A percentile compares a stretch with the other conserved stretches of the same genome.
phyloP scores from a whole-genome alignment of 257 asterid species.

The Capsicum chinense region DNA sequence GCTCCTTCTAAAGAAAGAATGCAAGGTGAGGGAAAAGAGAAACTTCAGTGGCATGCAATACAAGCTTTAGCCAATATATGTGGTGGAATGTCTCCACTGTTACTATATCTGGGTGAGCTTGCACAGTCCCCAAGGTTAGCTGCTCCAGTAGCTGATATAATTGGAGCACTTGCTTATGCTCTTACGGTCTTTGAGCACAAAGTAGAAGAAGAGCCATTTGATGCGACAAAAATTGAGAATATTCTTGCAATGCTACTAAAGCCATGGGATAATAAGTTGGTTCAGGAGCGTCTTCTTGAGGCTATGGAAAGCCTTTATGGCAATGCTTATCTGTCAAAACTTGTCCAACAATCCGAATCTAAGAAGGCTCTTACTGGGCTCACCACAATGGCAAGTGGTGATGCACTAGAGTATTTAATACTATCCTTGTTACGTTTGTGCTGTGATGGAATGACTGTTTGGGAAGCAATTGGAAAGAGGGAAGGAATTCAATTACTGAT shows the following conservation, averaged over 20 bases:
- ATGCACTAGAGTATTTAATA: conserved; percentile 72
- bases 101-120: conserved; percentile 81
- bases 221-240: conserved; percentile 58
- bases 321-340: conserved; percentile 51
- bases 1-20: conserved; percentile 83
- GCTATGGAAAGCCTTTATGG: conserved; percentile 82
- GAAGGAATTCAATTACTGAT: conserved; percentile 87
- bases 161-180: conserved; percentile 89
- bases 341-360: conserved; percentile 61
- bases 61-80: conserved; percentile 73
- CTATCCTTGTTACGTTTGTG: conserved; percentile 59
- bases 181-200: conserved; percentile 62
- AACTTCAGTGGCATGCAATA: conserved; percentile 71
- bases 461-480: conserved; percentile 90
- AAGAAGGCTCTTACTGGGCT: conserved; percentile 79
- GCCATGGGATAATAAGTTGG: conserved; percentile 81
- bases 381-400: conserved; percentile 65
- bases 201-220: conserved; percentile 54
- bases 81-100: conserved; percentile 69
- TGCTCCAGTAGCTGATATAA: conserved; percentile 86
- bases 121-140: conserved; percentile 82
- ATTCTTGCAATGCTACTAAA: conserved; percentile 69
- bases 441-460: conserved; percentile 53
- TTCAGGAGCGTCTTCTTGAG: conserved; percentile 85
- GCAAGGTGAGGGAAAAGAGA: conserved; percentile 70